These are phyloP conservation scores for Salix udensis DNA, from an alignment of 345 rosid species.

Conservation along the genomic window DNA sequence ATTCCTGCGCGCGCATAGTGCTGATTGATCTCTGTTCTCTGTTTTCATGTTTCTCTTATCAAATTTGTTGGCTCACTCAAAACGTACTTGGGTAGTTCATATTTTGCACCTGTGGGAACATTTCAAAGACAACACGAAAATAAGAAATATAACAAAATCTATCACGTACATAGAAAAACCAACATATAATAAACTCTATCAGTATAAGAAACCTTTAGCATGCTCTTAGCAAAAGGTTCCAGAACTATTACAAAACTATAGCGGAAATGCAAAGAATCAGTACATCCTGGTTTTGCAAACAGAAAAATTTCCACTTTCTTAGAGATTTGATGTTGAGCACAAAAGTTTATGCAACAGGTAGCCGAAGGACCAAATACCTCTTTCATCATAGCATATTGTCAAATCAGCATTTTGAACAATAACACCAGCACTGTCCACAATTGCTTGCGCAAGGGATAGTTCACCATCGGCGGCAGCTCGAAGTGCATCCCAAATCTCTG, in stretches of 20 bases:
- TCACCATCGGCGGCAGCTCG: constrained; percentile 73
- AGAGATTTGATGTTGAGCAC: neutral
- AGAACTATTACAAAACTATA: neutral
- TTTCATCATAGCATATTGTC: constrained; percentile 79
- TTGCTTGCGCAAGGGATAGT: constrained; percentile 58
- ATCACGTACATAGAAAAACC: neutral
- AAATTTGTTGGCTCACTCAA: constrained; percentile 77
- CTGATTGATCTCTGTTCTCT: neutral
- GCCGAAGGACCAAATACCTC: constrained; percentile 37
- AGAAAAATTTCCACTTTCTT: neutral
- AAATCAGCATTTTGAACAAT: constrained; percentile 68
- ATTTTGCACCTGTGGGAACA: constrained; percentile 67
- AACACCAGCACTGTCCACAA: constrained; percentile 75
- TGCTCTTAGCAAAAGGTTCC: neutral
- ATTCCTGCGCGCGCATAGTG: constrained; percentile 2
- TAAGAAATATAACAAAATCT: neutral
- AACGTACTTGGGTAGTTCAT: constrained; percentile 77
- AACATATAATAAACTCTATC: neutral
- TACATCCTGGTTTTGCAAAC: neutral
- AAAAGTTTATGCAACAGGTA: neutral
- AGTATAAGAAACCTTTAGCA: neutral
- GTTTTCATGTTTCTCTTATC: constrained; percentile 33
- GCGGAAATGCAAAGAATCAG: neutral
- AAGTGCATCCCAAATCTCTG: constrained; percentile 93
- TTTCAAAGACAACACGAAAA: neutral